Percentiles rank a stretch among this genome's conserved stretches.
Evolutionary conservation across 805 yeast species (phyloP).

Genomic region (Lachancea fermentati): DNA sequence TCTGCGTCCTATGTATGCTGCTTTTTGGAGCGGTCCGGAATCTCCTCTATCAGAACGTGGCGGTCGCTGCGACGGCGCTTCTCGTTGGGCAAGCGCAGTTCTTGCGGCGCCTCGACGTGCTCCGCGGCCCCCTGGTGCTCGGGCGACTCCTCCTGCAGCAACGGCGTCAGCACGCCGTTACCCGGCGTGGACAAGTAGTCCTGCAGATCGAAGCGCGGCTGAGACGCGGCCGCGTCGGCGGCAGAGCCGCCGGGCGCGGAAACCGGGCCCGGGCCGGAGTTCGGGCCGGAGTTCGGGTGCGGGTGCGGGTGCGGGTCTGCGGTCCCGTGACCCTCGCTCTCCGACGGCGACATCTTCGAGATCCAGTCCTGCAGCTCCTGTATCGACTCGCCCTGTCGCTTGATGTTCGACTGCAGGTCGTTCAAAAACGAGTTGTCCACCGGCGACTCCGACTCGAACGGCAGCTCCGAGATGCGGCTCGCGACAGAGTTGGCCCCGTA

Average conservation of each 20-base stretch:
- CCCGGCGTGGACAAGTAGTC: constrained; percentile 12
- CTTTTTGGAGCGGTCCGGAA: constrained; percentile 1
- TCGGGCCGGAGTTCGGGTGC: background rate
- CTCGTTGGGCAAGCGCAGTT: background rate
- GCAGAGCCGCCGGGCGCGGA: background rate
- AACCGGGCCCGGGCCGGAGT: background rate
- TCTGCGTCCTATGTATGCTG: background rate
- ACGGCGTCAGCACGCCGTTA: constrained; percentile 5
- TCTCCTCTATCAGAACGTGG: constrained; percentile 2
- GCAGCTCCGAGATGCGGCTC: constrained; percentile 4
- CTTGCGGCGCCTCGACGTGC: background rate
- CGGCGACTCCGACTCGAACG: constrained; percentile 5
- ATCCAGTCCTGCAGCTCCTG: constrained; percentile 31
- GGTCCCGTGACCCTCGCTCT: constrained; percentile 4
- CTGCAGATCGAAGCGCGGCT: constrained; percentile 15
- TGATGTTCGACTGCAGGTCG: constrained; percentile 26
- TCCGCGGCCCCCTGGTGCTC: background rate
- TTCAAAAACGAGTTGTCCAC: constrained; percentile 15
- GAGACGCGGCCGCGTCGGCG: background rate
- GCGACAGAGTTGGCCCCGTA: background rate
- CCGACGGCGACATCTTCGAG: constrained; percentile 10
- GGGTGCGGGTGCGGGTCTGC: constrained; percentile 5
- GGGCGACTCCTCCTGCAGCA: constrained; percentile 5
- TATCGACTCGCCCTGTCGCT: constrained; percentile 28
- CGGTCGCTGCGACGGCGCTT: background rate